Base-by-base conservation (phyloP, 2,329 filamentous ascomycete species). In the Phialophora expanda region DNA sequence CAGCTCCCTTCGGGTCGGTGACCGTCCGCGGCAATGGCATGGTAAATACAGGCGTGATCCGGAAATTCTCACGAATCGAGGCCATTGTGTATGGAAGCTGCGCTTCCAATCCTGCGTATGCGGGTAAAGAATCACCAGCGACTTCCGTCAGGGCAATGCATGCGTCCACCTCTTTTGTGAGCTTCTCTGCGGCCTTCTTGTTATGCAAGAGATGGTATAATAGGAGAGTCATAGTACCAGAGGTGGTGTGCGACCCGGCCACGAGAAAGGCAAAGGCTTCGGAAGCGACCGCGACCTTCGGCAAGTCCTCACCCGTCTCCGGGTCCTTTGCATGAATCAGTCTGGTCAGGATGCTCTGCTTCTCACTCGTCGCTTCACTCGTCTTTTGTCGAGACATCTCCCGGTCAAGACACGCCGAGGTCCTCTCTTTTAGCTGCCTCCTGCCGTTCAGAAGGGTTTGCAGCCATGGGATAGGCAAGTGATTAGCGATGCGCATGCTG, bases 221-320 rank as follows among this genome's bases (percentile, higher is more conserved):
- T 1, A 81, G 70, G 54, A 74, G 73, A 0, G 78, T 76, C 20
- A 82, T 68, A 0, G 78, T 76, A 1, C 76, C 74, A 12, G 79
- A 73, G 0, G 78, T 80, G 5, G 80, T 82, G 66, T 82, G 80
- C 44, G 70, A 66, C 17, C 74, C 74, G 9, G 74, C 74, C 12
- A 75, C 69, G 54, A 75, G 66, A 24, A 74, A 64, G 4, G 65
- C 65, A 61, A 67, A 67, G 12, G 65, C 65, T n/a, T 67, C 65
- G 3, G 64, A 62, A 26, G 46, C 57, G 38, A 66, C 41, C 17
- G 61, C 54, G 28, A 56, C 34, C 44, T 66, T 54, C 4, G 60
- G 44, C 24, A 66, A 51, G 11, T 34, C 38, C 14, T 65, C 62
- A 34, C 62, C 66, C 8, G 62, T 66, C 22, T 61, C 62, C 7